These are phyloP conservation scores for Aspergillus spinulosporus DNA, from an alignment of 2,329 filamentous ascomycete genomes.

Conservation along the genomic window DNA sequence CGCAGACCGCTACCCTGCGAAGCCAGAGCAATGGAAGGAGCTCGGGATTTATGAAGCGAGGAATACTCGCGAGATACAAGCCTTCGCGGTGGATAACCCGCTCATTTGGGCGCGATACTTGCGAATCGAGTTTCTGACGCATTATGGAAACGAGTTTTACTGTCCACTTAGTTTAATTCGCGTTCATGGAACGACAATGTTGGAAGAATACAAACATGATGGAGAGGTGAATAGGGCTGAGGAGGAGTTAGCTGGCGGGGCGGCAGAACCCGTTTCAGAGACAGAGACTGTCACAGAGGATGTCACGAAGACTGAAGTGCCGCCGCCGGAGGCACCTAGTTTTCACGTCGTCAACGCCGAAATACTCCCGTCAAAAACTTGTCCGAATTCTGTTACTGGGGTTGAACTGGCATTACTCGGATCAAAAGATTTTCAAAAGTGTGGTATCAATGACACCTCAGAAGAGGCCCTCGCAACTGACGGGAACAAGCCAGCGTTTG, in stretches of 20 bases:
- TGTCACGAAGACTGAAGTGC: constrained; percentile 22
- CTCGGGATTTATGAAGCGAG: constrained; percentile 85
- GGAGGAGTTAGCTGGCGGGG: constrained; percentile 63
- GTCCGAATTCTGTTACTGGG: constrained; percentile 19
- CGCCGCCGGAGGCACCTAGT: background rate
- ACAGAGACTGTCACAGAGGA: constrained; percentile 19
- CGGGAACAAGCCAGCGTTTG: constrained; percentile 23
- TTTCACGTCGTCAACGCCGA: constrained; percentile 26
- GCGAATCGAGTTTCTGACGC: constrained; percentile 84
- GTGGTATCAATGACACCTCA: constrained; percentile 23
- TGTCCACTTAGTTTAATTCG: constrained; percentile 88
- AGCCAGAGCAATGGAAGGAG: constrained; percentile 86
- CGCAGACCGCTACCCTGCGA: constrained; percentile 91
- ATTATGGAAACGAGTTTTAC: constrained; percentile 96
- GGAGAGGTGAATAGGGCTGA: constrained; percentile 64
- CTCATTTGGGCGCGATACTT: constrained; percentile 95
- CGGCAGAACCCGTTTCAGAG: constrained; percentile 25
- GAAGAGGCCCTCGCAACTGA: constrained; percentile 10
- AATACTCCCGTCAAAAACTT: constrained; percentile 22
- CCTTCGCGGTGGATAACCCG: constrained; percentile 90
- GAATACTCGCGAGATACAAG: constrained; percentile 90
- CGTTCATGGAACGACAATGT: constrained; percentile 89
- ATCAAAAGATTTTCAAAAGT: constrained; percentile 13
- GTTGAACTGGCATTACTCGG: constrained; percentile 20
- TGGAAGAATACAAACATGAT: constrained; percentile 91